Evolutionary conservation across 805 yeast species (phyloP).

Genomic region (Nakazawaea peltata): DNA sequence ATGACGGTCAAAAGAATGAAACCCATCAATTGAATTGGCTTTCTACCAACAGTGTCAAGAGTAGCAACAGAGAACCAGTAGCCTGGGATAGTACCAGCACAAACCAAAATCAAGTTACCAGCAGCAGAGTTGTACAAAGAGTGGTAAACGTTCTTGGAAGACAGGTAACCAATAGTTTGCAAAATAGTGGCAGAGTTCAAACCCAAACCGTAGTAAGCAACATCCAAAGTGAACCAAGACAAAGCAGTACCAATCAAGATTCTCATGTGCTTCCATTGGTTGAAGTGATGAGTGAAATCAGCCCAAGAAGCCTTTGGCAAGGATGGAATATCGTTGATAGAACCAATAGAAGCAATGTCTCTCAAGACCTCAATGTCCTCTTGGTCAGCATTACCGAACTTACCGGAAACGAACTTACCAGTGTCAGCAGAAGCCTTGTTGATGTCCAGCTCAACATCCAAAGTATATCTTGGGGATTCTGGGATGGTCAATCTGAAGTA

Average conservation of each 20-base stretch:
- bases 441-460: constrained; percentile 61
- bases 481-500: constrained; percentile 92
- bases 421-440: constrained; percentile 50
- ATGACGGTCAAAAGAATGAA: constrained; percentile 63
- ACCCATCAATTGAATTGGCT: constrained; percentile 72
- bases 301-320: constrained; percentile 78
- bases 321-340: constrained; percentile 16
- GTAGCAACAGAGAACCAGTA: constrained; percentile 83
- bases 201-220: constrained; percentile 85
- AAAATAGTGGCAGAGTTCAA: constrained; percentile 75
- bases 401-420: constrained; percentile 42
- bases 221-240: constrained; percentile 86
- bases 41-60: constrained; percentile 77
- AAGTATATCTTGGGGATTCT: constrained; percentile 87
- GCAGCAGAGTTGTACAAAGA: constrained; percentile 73
- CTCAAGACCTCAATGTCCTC: constrained; percentile 36
- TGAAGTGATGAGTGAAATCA: constrained; percentile 68
- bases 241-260: constrained; percentile 84
- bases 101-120: constrained; percentile 85
- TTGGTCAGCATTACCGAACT: constrained; percentile 39
- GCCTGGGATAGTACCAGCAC: constrained; percentile 95
- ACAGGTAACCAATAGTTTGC: constrained; percentile 78
- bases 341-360: constrained; percentile 24
- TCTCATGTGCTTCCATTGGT: constrained; percentile 83
- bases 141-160: constrained; percentile 59